Evolutionary conservation across 192 early-diverging fungal genomes (phyloP).

Genomic region (Coemansia sp.): DNA sequence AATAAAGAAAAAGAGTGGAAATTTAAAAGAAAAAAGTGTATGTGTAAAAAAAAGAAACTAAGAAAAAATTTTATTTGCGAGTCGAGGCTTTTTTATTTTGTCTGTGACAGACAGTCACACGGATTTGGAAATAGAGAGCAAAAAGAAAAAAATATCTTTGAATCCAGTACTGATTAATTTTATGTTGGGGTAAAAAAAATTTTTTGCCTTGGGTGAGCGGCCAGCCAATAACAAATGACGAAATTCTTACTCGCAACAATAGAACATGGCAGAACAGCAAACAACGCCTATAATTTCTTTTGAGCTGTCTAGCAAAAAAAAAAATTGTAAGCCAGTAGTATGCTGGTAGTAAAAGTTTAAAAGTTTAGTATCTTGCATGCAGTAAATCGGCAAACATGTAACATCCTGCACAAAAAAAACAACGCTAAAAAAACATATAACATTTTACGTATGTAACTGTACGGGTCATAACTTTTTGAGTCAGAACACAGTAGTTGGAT

Average conservation of each 20-base stretch:
- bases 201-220: not conserved
- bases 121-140: not conserved
- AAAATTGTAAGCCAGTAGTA: too few species aligned
- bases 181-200: conserved; percentile 5
- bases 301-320: too few species aligned
- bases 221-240: too few species aligned
- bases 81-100: too few species aligned
- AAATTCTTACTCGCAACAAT: too few species aligned
- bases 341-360: too few species aligned
- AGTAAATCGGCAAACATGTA: too few species aligned
- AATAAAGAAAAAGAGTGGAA: not conserved
- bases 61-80: not conserved
- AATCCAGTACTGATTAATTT: not conserved
- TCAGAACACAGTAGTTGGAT: not conserved
- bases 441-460: not conserved
- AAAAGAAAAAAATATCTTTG: not conserved
- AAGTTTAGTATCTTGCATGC: too few species aligned
- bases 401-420: too few species aligned
- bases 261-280: too few species aligned
- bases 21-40: not conserved
- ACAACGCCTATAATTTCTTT: too few species aligned
- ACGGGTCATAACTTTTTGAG: not conserved
- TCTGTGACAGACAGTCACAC: too few species aligned
- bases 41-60: conserved; percentile 5
- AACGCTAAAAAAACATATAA: not conserved